Evolutionary conservation across 768 basidiomycete genomes (phyloP).

Genomic region (Boletus tylopilopsis): DNA sequence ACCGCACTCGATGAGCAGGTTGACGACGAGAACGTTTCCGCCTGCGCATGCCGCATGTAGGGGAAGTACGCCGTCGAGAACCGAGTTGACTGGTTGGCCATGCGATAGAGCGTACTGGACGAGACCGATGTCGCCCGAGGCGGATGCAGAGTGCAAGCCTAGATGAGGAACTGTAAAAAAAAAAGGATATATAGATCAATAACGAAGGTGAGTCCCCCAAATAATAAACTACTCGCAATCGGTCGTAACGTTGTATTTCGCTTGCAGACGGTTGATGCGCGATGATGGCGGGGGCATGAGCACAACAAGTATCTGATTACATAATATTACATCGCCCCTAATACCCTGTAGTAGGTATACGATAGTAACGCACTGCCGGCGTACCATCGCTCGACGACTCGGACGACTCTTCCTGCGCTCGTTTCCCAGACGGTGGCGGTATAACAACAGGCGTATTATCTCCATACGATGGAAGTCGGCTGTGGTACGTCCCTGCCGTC

Average conservation of each 20-base stretch:
- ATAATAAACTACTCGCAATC: constrained; percentile 52
- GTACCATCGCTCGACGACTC: constrained; percentile 33
- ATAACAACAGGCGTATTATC: constrained; percentile 22
- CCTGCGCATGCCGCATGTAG: constrained; percentile 93
- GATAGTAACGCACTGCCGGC: constrained; percentile 22
- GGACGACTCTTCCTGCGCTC: constrained; percentile 21
- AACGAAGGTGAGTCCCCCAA: no score
- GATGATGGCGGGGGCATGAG: constrained; percentile 34
- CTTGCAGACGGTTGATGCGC: constrained; percentile 38
- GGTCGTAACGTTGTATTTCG: constrained; percentile 51
- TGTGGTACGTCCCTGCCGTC: constrained; percentile 22
- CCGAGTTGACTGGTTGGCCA: constrained; percentile 95
- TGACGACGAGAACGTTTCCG: constrained; percentile 84
- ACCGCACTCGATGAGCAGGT: constrained; percentile 84
- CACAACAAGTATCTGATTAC: constrained; percentile 5
- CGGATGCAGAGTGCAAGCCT: constrained; percentile 73
- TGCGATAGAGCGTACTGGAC: constrained; percentile 90
- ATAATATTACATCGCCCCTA: constrained; percentile 5
- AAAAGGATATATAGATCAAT: no score
- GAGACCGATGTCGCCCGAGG: constrained; percentile 85
- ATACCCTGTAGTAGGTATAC: no score
- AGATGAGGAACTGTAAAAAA: constrained; percentile 75
- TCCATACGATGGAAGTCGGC: constrained; percentile 21
- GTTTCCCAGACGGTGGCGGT: constrained; percentile 25
- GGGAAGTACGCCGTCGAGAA: constrained; percentile 94